phyloP scores from a whole-genome alignment of 305 asterid genomes.

The Vinca major region DNA sequence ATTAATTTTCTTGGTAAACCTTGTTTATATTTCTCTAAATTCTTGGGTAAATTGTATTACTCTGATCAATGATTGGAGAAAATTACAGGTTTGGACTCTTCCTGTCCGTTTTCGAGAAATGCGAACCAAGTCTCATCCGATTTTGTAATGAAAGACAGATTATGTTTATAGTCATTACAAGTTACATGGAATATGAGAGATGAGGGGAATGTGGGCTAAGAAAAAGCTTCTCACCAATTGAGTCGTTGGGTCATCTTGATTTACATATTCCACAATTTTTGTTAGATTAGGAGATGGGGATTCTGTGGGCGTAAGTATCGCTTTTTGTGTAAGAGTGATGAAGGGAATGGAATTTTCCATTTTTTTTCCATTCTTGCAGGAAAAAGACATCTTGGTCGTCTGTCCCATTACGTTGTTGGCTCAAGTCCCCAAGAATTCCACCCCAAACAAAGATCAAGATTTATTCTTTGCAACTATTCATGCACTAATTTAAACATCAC shows the following conservation, averaged over 20 bases:
- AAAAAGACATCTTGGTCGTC: constrained; percentile 13
- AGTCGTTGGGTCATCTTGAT: no score
- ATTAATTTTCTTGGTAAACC: background rate
- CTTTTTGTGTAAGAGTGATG: no score
- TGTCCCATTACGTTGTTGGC: constrained; percentile 4
- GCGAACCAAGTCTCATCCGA: constrained; percentile 17
- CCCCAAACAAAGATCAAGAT: background rate
- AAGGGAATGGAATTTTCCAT: background rate
- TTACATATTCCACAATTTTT: no score
- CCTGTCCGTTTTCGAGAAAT: constrained; percentile 40
- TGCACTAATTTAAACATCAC: no score
- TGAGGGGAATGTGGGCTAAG: background rate
- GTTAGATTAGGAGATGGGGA: no score
- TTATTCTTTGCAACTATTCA: no score
- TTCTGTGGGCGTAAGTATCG: no score
- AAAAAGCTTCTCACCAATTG: no score
- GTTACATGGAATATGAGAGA: background rate
- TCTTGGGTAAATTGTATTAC: background rate
- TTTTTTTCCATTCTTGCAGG: background rate
- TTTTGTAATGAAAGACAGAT: constrained; percentile 25
- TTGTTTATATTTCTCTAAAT: background rate
- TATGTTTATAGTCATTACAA: background rate
- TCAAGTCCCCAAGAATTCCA: constrained; percentile 17
- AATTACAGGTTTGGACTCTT: constrained; percentile 36
- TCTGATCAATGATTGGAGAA: constrained; percentile 31